phyloP scores from a whole-genome alignment of 2,329 filamentous ascomycete species.

The Apiospora kogelbergensis region DNA sequence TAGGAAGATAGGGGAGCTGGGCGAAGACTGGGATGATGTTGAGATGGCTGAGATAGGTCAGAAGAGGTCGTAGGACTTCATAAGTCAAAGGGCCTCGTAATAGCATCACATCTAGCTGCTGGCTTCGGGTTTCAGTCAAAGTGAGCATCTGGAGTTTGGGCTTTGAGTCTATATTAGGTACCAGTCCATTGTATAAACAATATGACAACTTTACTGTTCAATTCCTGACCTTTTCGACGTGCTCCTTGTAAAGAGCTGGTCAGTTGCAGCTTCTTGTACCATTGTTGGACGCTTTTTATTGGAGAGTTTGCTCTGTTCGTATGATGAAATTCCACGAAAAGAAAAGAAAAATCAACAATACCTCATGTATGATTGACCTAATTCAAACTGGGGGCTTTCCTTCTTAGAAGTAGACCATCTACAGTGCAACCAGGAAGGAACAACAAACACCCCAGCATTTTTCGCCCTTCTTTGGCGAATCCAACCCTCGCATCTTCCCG shows the following conservation, averaged over 20 bases:
- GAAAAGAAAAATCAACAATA: no score
- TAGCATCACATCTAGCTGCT: neutral
- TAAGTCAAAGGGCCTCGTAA: neutral
- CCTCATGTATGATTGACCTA: no score
- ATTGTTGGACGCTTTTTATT: no score
- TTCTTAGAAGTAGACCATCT: no score
- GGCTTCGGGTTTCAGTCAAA: neutral
- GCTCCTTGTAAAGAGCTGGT: no score
- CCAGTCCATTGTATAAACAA: constrained; percentile 1
- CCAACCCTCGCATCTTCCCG: neutral
- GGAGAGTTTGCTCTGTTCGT: no score
- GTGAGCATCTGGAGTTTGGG: constrained; percentile 1
- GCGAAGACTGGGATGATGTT: constrained; percentile 61
- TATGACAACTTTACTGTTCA: neutral
- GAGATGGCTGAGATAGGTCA: constrained; percentile 69
- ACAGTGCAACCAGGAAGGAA: no score
- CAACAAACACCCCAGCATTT: no score
- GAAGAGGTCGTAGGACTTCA: constrained; percentile 56
- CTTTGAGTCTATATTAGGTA: neutral
- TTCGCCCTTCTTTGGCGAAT: neutral
- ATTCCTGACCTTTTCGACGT: neutral
- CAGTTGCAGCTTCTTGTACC: no score
- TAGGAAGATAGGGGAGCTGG: constrained; percentile 53
- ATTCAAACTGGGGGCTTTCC: no score
- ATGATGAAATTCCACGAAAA: no score